Evolutionary conservation across 2,329 filamentous ascomycete species (phyloP), one percentile per base, ranked within the genome.

Genomic region (Aschersonia sp.): DNA sequence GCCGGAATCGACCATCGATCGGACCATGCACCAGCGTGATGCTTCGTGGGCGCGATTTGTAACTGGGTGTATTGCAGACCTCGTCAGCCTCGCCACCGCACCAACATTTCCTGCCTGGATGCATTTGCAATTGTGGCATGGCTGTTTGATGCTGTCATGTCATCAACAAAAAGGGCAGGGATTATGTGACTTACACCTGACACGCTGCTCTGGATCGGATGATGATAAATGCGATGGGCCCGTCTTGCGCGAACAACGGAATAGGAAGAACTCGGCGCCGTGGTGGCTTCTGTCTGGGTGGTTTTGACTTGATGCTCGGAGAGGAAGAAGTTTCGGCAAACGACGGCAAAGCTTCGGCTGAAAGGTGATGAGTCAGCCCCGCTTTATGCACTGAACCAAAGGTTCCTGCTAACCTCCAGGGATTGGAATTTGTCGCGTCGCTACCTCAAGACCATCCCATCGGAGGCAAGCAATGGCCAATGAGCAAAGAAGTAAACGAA

Each of bases 191-290:
- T 45, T 32, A 41, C 40, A 41, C 7, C 7, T 22, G n/a, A 9
- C 8, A 31, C 9, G 43, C 40, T 31, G 35, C 57, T 52, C 54
- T 52, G 52, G 54, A 55, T 57, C 63, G 64, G 64, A 65, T 54
- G 62, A 64, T 63, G 62, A 64, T 66, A 66, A 66, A 66, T 66
- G 64, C 62, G 63, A 66, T 59, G 62, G 62, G 58, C 59, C 63
- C 54, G 56, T 56, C 44, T 12, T 22, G 42, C 45, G 48, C 56
- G 52, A 55, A 61, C 58, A 61, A 66, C 67, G 67, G 67, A 69
- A 65, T 60, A 68, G 66, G 67, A 69, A 69, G 66, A 69, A 69
- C 66, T 67, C 65, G 61, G 60, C 58, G 54, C 59, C 61, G 55
- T 56, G 51, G 51, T 45, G 51, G 50, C 52, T 55, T 55, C 35